A percentile compares a stretch with the other conserved stretches of the same genome.
These are phyloP conservation scores for Helicostylum pulchrum DNA, from an alignment of 192 early-diverging fungal species.

Conservation along the genomic window DNA sequence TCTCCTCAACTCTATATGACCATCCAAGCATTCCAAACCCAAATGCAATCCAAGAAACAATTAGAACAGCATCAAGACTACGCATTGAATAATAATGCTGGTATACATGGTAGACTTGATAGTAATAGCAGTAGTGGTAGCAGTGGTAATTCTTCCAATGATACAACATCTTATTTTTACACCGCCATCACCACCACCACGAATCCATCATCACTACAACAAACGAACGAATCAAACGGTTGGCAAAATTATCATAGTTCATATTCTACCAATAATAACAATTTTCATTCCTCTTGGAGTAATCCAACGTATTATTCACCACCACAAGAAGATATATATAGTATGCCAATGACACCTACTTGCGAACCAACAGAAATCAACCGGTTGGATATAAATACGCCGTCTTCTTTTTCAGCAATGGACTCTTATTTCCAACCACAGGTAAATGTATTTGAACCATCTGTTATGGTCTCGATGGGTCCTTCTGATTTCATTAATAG, in stretches of 20 bases:
- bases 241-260: not conserved
- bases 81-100: not conserved
- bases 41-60: not conserved
- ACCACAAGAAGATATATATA: not conserved
- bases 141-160: not conserved
- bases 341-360: conserved; percentile 13
- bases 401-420: no score
- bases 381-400: no score
- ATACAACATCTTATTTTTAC: not conserved
- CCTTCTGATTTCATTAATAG: no score
- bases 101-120: not conserved
- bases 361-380: not conserved
- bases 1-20: not conserved
- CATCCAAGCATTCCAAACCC: not conserved
- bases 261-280: not conserved
- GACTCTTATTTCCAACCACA: no score
- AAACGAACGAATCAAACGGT: not conserved
- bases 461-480: no score
- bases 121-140: not conserved
- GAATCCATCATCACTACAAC: not conserved
- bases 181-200: not conserved
- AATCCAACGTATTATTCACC: not conserved
- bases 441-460: no score
- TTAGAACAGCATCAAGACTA: not conserved
- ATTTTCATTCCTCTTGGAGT: not conserved